Evolutionary conservation across 495 filamentous ascomycete genomes (phyloP).

Genomic region (Aspergillus haitiensis): DNA sequence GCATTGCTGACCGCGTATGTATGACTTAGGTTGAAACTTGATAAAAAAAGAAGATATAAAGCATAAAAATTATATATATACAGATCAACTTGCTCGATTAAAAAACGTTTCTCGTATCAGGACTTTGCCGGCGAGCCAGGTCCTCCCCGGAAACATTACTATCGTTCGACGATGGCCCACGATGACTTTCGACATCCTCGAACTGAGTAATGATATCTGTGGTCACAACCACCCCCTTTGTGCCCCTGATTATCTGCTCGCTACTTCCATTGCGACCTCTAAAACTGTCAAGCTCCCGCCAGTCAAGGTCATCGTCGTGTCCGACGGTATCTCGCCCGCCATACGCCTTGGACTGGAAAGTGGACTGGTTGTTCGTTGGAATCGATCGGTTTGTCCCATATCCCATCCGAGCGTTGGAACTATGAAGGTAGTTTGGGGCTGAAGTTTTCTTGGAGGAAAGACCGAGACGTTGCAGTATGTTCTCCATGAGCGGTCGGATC

Average conservation of each 20-base stretch:
- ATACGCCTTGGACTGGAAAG: not conserved
- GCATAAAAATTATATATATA: not conserved
- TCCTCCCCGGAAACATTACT: conserved; percentile 5
- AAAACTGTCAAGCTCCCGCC: not conserved
- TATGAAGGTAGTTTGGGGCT: not conserved
- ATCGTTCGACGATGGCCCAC: not conserved
- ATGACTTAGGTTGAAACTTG: not conserved
- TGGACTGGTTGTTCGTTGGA: not conserved
- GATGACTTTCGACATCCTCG: not conserved
- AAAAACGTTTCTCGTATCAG: not conserved
- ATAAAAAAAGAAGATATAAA: not conserved
- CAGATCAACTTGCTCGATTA: not conserved
- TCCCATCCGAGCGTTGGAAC: not conserved
- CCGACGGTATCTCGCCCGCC: not conserved
- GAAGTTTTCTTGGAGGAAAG: conserved; percentile 19
- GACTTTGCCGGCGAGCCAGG: not conserved
- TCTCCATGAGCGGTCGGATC: conserved; percentile 28
- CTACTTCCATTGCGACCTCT: not conserved
- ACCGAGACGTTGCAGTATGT: conserved; percentile 16
- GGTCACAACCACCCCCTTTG: conserved; percentile 5
- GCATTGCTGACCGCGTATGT: not conserved
- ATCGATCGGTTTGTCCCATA: not conserved
- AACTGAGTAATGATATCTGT: conserved; percentile 5
- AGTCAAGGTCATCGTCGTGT: not conserved
- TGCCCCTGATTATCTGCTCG: not conserved